These are phyloP conservation scores for Exobasidium rhododendri DNA, from an alignment of 1,284 basidiomycete genomes.

Conservation along the genomic window DNA sequence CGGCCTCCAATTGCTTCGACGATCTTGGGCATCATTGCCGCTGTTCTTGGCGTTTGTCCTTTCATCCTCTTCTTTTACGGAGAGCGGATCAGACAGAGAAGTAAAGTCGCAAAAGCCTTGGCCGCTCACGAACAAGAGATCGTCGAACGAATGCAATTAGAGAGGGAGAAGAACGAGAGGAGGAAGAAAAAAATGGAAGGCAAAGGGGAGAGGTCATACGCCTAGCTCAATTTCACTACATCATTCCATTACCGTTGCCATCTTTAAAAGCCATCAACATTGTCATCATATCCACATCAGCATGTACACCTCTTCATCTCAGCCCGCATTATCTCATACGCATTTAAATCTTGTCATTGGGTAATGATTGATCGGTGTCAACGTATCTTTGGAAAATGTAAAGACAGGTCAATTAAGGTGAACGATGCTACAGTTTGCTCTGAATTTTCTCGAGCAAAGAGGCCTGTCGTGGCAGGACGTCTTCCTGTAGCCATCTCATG, in stretches of 20 bases:
- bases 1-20: slow-evolving; percentile 45
- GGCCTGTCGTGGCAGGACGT: background rate
- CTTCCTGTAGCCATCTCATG: slow-evolving; percentile 3
- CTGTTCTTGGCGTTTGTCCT: slow-evolving; percentile 38
- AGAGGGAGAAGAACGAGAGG: slow-evolving; percentile 20
- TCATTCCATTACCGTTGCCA: background rate
- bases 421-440: background rate
- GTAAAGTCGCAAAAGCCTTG: slow-evolving; percentile 32
- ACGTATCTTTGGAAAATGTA: too few relatives aligned
- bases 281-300: too few relatives aligned
- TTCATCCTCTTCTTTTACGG: slow-evolving; percentile 47
- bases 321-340: too few relatives aligned
- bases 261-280: too few relatives aligned
- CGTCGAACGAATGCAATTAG: slow-evolving; percentile 20
- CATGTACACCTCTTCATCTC: background rate
- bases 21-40: slow-evolving; percentile 39
- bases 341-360: too few relatives aligned
- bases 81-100: slow-evolving; percentile 30
- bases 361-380: too few relatives aligned
- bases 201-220: slow-evolving; percentile 11
- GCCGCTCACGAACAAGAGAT: slow-evolving; percentile 29
- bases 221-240: background rate
- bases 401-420: too few relatives aligned
- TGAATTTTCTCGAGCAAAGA: background rate
- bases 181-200: slow-evolving; percentile 7